A percentile compares a stretch with the other conserved stretches of the same genome.
These are phyloP conservation scores for Moringa oleifera DNA, from an alignment of 345 rosid species.

Conservation along the genomic window DNA sequence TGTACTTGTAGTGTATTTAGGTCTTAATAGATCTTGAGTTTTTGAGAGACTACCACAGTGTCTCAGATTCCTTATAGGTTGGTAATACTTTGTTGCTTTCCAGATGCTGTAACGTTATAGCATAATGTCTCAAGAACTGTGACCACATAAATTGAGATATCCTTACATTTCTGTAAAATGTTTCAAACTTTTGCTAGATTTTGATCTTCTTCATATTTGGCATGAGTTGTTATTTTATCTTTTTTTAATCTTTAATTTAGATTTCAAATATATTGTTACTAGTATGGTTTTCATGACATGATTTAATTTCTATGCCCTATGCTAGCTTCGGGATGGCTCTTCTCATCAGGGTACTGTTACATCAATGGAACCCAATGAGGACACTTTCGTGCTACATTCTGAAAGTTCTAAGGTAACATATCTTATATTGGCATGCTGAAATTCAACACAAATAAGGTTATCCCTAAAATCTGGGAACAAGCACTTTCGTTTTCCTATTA, in stretches of 20 bases:
- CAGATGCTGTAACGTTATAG: too few species aligned
- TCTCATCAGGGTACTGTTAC: conserved; percentile 85
- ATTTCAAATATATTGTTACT: background rate
- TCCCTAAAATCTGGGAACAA: too few species aligned
- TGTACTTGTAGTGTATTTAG: background rate
- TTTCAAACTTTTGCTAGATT: background rate
- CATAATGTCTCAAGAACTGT: too few species aligned
- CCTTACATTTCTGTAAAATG: background rate
- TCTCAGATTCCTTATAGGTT: background rate
- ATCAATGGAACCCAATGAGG: conserved; percentile 96
- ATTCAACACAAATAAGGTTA: too few species aligned
- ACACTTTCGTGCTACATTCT: conserved; percentile 59
- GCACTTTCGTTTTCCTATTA: too few species aligned
- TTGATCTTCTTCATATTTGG: background rate
- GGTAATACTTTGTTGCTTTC: background rate
- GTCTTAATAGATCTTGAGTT: background rate
- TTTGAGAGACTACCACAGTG: background rate
- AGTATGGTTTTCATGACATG: conserved; percentile 10
- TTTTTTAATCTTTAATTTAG: too few species aligned
- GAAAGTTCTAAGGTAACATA: conserved; percentile 58
- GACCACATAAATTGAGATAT: background rate
- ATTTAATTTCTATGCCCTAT: conserved; percentile 15
- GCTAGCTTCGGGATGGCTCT: conserved; percentile 89
- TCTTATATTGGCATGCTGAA: conserved; percentile 10
- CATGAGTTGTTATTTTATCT: background rate